Conservation (phyloP, 169 alveolate genomes). For the Blepharisma undulans region DNA sequence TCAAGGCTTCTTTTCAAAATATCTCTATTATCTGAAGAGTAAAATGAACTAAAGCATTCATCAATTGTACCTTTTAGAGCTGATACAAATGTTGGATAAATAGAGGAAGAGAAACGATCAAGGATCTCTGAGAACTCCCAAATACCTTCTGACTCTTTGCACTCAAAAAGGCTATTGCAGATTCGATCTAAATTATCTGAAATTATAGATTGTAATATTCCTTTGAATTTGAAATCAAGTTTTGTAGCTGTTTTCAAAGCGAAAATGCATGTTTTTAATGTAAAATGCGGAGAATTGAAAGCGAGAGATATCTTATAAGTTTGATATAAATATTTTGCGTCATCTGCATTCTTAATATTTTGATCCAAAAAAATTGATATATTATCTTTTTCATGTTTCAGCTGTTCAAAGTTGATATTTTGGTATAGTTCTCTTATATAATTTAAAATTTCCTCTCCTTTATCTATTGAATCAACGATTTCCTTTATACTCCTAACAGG, state of each 20-base stretch:
- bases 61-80: neutral
- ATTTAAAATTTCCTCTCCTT: neutral
- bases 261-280: neutral
- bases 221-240: neutral
- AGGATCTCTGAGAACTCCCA: neutral
- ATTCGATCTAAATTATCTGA: neutral
- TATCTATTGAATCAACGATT: neutral
- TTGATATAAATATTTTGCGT: neutral
- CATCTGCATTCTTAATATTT: neutral
- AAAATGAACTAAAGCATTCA: neutral
- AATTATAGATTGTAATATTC: neutral
- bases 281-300: neutral
- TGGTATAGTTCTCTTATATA: too few relatives aligned
- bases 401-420: neutral
- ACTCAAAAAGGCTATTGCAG: neutral
- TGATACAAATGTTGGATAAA: neutral
- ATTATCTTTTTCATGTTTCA: neutral
- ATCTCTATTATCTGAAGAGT: neutral
- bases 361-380: neutral
- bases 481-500: neutral
- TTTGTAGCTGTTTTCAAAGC: neutral
- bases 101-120: neutral
- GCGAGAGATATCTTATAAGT: neutral
- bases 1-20: neutral
- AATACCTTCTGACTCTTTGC: neutral